Conservation (phyloP, 2,329 filamentous ascomycete genomes). For the Verticillium longisporum region DNA sequence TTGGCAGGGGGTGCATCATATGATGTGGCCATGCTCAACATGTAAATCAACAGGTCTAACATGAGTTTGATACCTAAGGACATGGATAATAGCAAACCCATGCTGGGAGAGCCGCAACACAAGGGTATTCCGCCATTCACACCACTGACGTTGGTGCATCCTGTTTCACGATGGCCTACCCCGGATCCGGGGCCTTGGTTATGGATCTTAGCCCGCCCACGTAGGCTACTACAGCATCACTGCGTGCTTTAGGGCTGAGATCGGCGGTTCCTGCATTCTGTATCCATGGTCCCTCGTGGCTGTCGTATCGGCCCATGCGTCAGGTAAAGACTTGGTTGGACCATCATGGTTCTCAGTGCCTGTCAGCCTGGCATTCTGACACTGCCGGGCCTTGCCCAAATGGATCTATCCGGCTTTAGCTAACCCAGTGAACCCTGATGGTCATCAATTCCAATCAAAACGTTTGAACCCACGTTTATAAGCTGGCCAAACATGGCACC, state of each 20-base stretch:
- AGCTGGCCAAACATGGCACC: too few species aligned
- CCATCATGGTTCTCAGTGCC: not conserved
- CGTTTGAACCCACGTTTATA: too few species aligned
- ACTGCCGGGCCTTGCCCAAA: not conserved
- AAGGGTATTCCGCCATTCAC: not conserved
- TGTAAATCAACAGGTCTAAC: too few species aligned
- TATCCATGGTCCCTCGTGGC: not conserved
- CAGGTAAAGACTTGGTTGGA: not conserved
- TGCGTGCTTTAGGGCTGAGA: not conserved
- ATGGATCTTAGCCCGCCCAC: not conserved
- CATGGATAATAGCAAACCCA: too few species aligned
- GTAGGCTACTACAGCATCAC: not conserved
- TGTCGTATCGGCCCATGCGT: not conserved
- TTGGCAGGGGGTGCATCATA: too few species aligned
- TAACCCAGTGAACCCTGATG: too few species aligned
- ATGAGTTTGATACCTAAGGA: too few species aligned
- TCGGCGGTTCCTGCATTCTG: not conserved
- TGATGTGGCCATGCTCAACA: too few species aligned
- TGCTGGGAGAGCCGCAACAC: too few species aligned
- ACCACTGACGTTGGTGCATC: not conserved
- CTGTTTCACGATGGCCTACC: not conserved
- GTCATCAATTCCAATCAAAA: too few species aligned
- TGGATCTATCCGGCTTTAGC: too few species aligned
- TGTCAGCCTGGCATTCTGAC: not conserved
- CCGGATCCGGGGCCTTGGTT: not conserved